These are phyloP conservation scores for Marasmius fiardii DNA, from an alignment of 1,284 basidiomycete genomes.

Conservation along the genomic window DNA sequence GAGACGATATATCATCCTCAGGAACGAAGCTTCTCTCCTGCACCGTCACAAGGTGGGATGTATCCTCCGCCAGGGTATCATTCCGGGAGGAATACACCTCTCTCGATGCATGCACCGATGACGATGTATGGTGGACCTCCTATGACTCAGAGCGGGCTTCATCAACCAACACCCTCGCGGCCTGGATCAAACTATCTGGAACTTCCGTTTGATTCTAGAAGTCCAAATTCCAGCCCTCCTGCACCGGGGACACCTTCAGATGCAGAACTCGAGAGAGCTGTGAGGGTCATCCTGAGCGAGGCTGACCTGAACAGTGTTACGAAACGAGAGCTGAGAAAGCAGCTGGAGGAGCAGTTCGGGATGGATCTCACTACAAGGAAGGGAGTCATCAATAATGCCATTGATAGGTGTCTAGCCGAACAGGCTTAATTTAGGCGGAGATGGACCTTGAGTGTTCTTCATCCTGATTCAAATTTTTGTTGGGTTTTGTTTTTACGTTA, in stretches of 20 bases:
- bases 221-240: slow-evolving; percentile 43
- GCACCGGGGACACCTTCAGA: slow-evolving; percentile 50
- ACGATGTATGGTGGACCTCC: slow-evolving; percentile 29
- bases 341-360: slow-evolving; percentile 76
- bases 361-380: slow-evolving; percentile 69
- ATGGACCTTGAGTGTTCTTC: not conserved
- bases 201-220: slow-evolving; percentile 51
- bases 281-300: slow-evolving; percentile 65
- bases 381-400: slow-evolving; percentile 64
- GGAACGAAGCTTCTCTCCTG: slow-evolving; percentile 59
- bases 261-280: slow-evolving; percentile 67
- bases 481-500: not conserved
- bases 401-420: slow-evolving; percentile 44
- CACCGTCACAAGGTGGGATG: slow-evolving; percentile 58
- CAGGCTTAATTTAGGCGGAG: slow-evolving; percentile 1
- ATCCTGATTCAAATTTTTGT: not conserved
- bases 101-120: slow-evolving; percentile 27
- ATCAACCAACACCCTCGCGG: slow-evolving; percentile 62
- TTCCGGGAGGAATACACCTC: slow-evolving; percentile 76
- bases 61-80: slow-evolving; percentile 65
- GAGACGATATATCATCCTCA: slow-evolving; percentile 75
- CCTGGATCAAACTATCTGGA: slow-evolving; percentile 76
- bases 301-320: slow-evolving; percentile 88
- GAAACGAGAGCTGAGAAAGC: slow-evolving; percentile 83
- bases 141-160: slow-evolving; percentile 32